phyloP scores from a whole-genome alignment of 768 basidiomycete species.

The Boletus sp. region DNA sequence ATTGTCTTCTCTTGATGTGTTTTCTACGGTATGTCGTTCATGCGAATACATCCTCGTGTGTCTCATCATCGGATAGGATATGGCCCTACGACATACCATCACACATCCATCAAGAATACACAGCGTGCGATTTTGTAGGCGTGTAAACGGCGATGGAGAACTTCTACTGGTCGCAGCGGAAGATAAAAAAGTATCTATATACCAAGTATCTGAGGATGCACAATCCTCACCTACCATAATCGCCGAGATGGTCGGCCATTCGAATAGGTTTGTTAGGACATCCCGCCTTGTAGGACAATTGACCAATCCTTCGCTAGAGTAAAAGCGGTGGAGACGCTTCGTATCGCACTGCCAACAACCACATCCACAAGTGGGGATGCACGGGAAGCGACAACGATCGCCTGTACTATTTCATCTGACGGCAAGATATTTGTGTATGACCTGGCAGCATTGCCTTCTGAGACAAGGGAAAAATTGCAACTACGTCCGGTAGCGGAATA shows the following conservation, averaged over 20 bases:
- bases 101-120: constrained; percentile 82
- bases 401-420: constrained; percentile 84
- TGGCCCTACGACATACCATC: constrained; percentile 72
- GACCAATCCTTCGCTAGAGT: constrained; percentile 46
- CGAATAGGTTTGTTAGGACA: constrained; percentile 62
- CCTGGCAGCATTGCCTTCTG: constrained; percentile 46
- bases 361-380: constrained; percentile 7
- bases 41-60: neutral
- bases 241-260: constrained; percentile 75
- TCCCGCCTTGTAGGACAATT: neutral
- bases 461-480: constrained; percentile 24
- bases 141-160: constrained; percentile 55
- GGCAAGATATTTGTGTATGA: constrained; percentile 81
- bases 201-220: constrained; percentile 51
- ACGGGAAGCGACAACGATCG: constrained; percentile 52
- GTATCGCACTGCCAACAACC: constrained; percentile 51
- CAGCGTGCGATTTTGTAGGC: constrained; percentile 70
- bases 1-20: constrained; percentile 74
- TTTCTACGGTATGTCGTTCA: constrained; percentile 56
- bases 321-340: constrained; percentile 71
- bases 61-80: constrained; percentile 49
- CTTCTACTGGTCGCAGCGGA: constrained; percentile 83
- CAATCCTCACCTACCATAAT: constrained; percentile 52
- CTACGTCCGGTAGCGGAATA: constrained; percentile 62
- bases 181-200: constrained; percentile 83